Conservation (phyloP, 1,284 basidiomycete genomes). For the Ganoderma multipileum region DNA sequence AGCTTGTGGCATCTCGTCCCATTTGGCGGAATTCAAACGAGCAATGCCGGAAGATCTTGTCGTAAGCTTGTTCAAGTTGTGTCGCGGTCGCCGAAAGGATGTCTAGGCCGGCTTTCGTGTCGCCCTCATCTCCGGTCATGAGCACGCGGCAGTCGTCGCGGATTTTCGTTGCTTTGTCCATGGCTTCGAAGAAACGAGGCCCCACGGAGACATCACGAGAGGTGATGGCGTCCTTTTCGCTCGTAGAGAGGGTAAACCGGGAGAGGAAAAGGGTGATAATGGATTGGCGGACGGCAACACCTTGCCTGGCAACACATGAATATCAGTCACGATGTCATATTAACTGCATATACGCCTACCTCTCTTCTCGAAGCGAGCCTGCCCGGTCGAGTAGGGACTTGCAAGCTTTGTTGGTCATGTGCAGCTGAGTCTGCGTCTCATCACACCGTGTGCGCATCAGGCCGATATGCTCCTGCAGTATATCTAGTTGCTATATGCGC, state of each 20-base stretch:
- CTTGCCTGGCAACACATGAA: conserved; percentile 53
- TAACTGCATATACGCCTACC: conserved; percentile 52
- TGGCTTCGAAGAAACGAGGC: conserved; percentile 78
- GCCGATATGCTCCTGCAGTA: conserved; percentile 75
- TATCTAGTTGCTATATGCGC: conserved; percentile 72
- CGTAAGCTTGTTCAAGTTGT: conserved; percentile 88
- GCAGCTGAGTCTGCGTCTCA: conserved; percentile 81
- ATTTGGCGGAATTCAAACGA: conserved; percentile 87
- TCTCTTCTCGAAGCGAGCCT: conserved; percentile 80
- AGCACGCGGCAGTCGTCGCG: conserved; percentile 86
- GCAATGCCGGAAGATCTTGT: conserved; percentile 89
- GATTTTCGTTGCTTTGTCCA: conserved; percentile 88
- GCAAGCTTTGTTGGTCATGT: conserved; percentile 80
- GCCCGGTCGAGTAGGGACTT: conserved; percentile 88
- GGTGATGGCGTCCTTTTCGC: conserved; percentile 77
- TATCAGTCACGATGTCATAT: background rate
- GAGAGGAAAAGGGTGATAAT: conserved; percentile 84
- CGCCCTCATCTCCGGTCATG: conserved; percentile 56
- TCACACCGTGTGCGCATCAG: conserved; percentile 86
- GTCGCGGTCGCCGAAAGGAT: conserved; percentile 86
- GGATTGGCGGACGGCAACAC: conserved; percentile 71
- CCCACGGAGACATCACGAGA: conserved; percentile 83
- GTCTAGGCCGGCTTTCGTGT: conserved; percentile 65
- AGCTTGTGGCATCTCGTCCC: conserved; percentile 69
- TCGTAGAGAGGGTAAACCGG: conserved; percentile 83